These are phyloP conservation scores for Centella asiatica DNA, from an alignment of 129 eudicot genomes.

Conservation along the genomic window DNA sequence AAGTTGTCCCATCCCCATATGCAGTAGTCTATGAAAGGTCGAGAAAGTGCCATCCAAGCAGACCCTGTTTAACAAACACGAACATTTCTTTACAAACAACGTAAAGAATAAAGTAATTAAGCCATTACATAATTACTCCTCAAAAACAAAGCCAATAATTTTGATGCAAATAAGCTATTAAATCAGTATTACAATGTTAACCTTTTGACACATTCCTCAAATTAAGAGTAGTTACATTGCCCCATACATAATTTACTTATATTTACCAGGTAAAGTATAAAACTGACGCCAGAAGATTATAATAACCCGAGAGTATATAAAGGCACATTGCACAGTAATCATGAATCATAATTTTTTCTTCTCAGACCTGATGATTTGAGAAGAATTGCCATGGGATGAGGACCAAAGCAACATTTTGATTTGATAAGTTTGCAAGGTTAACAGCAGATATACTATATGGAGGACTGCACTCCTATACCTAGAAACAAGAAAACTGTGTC, in stretches of 20 bases:
- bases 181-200: neutral
- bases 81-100: neutral
- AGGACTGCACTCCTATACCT: too few species aligned
- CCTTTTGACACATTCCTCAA: neutral
- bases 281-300: neutral
- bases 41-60: constrained; percentile 69
- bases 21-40: constrained; percentile 56
- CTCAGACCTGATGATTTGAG: too few species aligned
- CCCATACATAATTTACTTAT: neutral
- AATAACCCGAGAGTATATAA: too few species aligned
- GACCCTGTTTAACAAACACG: constrained; percentile 35
- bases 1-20: constrained; percentile 80
- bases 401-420: too few species aligned
- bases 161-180: neutral
- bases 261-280: neutral
- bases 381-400: too few species aligned
- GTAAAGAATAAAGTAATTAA: neutral
- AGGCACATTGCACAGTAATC: neutral
- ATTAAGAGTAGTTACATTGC: neutral
- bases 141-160: neutral
- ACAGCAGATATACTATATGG: too few species aligned
- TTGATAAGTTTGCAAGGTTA: too few species aligned
- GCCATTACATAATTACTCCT: neutral
- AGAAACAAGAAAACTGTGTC: too few species aligned
- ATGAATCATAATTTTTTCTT: too few species aligned